Evolutionary conservation across 2,329 filamentous ascomycete genomes (phyloP).

Genomic region (Colletotrichum somersetense): DNA sequence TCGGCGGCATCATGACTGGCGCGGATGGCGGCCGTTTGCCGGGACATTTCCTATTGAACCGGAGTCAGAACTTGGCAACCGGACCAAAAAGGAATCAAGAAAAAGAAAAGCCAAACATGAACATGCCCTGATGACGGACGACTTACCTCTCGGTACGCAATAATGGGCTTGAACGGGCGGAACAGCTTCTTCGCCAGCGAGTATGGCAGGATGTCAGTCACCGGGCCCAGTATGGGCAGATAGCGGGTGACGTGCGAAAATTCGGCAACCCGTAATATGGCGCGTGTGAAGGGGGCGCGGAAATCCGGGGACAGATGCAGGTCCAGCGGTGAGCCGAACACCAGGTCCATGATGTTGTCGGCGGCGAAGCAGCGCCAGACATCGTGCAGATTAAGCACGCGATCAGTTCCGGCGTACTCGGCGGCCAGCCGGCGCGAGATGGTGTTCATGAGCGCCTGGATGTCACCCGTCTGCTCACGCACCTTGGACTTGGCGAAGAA

Average conservation of each 20-base stretch:
- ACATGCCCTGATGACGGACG: too few relatives aligned
- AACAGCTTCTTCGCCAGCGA: too few relatives aligned
- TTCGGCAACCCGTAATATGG: too few relatives aligned
- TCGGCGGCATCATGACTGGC: conserved; percentile 23
- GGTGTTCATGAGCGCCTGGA: conserved; percentile 29
- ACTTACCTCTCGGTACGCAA: too few relatives aligned
- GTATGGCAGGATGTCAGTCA: too few relatives aligned
- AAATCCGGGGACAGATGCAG: not conserved
- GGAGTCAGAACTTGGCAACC: too few relatives aligned
- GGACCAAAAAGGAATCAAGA: too few relatives aligned
- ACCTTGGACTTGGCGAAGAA: conserved; percentile 51
- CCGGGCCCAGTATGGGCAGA: too few relatives aligned
- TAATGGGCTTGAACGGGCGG: too few relatives aligned
- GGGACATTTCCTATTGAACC: not conserved
- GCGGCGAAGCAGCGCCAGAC: conserved; percentile 39
- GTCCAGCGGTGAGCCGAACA: conserved; percentile 41
- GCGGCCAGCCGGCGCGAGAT: conserved; percentile 8
- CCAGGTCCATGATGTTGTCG: conserved; percentile 44
- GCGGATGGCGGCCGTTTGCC: not conserved
- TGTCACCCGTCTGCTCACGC: conserved; percentile 8
- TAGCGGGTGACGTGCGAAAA: too few relatives aligned
- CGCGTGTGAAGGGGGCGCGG: not conserved
- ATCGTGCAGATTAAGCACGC: conserved; percentile 28
- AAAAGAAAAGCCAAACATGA: too few relatives aligned
- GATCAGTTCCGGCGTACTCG: conserved; percentile 37